Percentiles rank a stretch among this genome's conserved stretches.
Evolutionary conservation across 768 basidiomycete species (phyloP).

Genomic region (Suillus alpinus): DNA sequence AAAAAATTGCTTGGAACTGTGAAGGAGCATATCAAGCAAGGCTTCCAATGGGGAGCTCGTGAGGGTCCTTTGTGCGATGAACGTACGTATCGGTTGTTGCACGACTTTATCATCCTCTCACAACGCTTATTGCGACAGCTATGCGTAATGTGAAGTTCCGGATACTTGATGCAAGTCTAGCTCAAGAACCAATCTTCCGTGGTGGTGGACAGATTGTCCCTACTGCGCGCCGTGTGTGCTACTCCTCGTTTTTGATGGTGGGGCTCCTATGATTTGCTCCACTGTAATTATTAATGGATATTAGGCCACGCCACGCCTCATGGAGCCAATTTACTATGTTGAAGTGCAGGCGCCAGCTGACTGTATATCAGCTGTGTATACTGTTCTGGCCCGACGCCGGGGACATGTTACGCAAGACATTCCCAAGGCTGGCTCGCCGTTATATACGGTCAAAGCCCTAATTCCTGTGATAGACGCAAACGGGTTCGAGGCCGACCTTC

Average conservation of each 20-base stretch:
- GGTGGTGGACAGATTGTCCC: slow-evolving; percentile 99
- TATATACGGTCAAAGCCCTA: slow-evolving; percentile 97
- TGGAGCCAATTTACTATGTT: slow-evolving; percentile 98
- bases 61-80: slow-evolving; percentile 99
- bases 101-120: not conserved
- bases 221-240: slow-evolving; percentile 97
- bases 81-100: slow-evolving; percentile 60
- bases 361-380: slow-evolving; percentile 98
- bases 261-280: slow-evolving; percentile 26
- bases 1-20: slow-evolving; percentile 88
- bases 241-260: slow-evolving; percentile 98
- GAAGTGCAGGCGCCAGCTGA: slow-evolving; percentile 99
- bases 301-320: slow-evolving; percentile 89
- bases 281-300: slow-evolving; percentile 1
- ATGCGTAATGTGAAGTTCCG: slow-evolving; percentile 99
- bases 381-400: slow-evolving; percentile 94
- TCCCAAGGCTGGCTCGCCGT: slow-evolving; percentile 94
- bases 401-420: slow-evolving; percentile 99
- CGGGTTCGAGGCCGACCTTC: slow-evolving; percentile 96
- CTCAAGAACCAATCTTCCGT: slow-evolving; percentile 95
- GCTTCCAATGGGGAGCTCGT: slow-evolving; percentile 98
- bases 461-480: slow-evolving; percentile 99
- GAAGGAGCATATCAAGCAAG: slow-evolving; percentile 95
- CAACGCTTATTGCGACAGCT: slow-evolving; percentile 45
- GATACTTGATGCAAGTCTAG: slow-evolving; percentile 86